Base-by-base conservation (phyloP, 371 early-diverging fungal genomes). In the Rhizopus arrhizus region DNA sequence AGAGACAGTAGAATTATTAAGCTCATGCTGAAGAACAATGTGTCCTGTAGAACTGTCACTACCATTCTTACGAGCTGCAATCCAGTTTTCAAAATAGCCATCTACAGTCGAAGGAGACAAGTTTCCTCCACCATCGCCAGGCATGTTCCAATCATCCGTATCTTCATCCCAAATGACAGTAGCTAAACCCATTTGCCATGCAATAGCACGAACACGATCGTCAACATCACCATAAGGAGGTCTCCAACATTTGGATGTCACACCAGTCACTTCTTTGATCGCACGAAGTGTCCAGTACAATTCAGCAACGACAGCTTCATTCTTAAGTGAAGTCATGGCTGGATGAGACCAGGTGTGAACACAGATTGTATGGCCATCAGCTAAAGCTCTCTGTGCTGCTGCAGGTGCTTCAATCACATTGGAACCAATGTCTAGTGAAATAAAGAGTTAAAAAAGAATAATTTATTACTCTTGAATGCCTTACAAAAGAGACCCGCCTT, bases 311-410 rank as follows among this genome's bases (percentile, higher is more conserved):
- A 86, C 70, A 34, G 75, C 61, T n/a, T 79, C 82, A 53, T 82
- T 84, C 36, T 79, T 60, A 13, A 77, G 61, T 5, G 82, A 65
- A 12, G 87, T 84, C 77, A 87, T 75, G 47, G 66, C 61, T 28
- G 78, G 75, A 63, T 89, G 89, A 22, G 82, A 78, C 85, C 85
- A 85, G 2, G 84, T 83, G 53, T 85, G 81, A 12, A 67, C 64
- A 56, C 74, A 72, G 22, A 81, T 56, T 0, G 49, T 55, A 32
- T 77, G 75, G 3, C 74, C 69, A 60, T 69, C 67, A 28, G 56
- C 46, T 48, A 70, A 59, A 13, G 70, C 74, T 56, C 68, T 51
- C 34, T 65, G 58, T n/a, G 74, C 74, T 28, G 70, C 74, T 35
- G 67, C 65, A 38, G 74, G 74, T 38, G 55, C 65, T 29, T 53